phyloP scores from a whole-genome alignment of 2,329 filamentous ascomycete species.

The Biscogniauxia marginata region DNA sequence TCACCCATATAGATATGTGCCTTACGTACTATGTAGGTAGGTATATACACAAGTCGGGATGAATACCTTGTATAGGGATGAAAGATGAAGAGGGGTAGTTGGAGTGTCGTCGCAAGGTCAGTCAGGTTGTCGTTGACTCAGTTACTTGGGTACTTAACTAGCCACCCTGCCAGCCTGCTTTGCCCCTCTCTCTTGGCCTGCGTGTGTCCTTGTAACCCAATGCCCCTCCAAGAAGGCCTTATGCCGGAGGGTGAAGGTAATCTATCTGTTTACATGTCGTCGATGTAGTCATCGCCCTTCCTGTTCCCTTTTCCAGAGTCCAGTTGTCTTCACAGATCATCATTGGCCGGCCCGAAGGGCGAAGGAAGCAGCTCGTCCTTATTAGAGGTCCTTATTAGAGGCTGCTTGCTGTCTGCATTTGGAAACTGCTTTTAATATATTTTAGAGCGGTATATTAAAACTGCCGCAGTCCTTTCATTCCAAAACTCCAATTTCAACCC shows the following conservation, averaged over 20 bases:
- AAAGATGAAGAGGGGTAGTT: too few species aligned
- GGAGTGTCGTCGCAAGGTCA: too few species aligned
- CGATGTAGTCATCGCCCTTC: not conserved
- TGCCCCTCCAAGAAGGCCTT: not conserved
- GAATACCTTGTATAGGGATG: too few species aligned
- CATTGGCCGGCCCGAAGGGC: not conserved
- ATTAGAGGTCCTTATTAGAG: not conserved
- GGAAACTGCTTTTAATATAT: not conserved
- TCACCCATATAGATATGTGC: too few species aligned
- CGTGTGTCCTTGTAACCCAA: not conserved
- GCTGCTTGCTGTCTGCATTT: not conserved
- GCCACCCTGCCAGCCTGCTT: not conserved
- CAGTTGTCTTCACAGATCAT: not conserved
- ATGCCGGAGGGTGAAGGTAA: not conserved
- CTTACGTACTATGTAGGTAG: too few species aligned
- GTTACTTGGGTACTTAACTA: not conserved
- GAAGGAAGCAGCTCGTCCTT: too few species aligned
- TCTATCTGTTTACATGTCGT: not conserved
- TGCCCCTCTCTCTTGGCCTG: not conserved
- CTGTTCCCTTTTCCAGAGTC: not conserved
- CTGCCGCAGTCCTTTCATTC: constrained; percentile 29
- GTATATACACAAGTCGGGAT: too few species aligned
- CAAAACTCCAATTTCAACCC: constrained; percentile 28
- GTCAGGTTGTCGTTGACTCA: not conserved
- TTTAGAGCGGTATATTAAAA: constrained; percentile 6